Base-by-base conservation (phyloP, 148 eudicot species). In the Gaultheria prostrata region DNA sequence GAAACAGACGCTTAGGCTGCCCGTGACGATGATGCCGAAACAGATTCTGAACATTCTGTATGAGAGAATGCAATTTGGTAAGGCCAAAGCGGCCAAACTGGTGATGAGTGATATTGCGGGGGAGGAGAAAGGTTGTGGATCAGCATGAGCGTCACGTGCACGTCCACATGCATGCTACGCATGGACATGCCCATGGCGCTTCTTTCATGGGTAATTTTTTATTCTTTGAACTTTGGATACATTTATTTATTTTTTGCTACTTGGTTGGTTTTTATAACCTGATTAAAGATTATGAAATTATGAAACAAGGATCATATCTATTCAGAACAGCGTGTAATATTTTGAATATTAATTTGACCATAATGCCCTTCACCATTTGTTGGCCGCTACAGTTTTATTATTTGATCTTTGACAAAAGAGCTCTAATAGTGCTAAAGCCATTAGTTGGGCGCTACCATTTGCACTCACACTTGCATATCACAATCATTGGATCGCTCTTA, bases 61-160 rank as follows among this genome's bases (percentile, higher is more conserved):
- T 20, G 75, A 76, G 24, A 87, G 84, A 54, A 46, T 82, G 12
- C 89, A 90, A 15, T 65, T 67, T 45, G 76, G 50, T 1, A 80
- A 78, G 71, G 39, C n/a, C 74, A 17, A 30, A 8, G n/a, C n/a
- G n/a, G n/a, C n/a, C n/a, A n/a, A n/a, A n/a, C 20, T 56, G 17
- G 11, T 85, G 53, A 9, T 85, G 33, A 9, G 77, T 59, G 30
- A 86, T 77, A 82, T 76, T 8, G 17, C 15, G 12, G 88, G 76
- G 78, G 65, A 32, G 17, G 45, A 7, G 15, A 77, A 17, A n/a
- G 86, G 28, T 11, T 76, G 82, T n/a, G 10, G 77, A 46, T 5
- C 87, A 84, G 2, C 87, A 84, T 80, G 82, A 86, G 15, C 86
- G 86, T 0, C 89, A 89, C 78, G 82, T 80, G 18, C 89, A 86